Base-by-base conservation (phyloP, 768 basidiomycete species). In the Mycena filopes region DNA sequence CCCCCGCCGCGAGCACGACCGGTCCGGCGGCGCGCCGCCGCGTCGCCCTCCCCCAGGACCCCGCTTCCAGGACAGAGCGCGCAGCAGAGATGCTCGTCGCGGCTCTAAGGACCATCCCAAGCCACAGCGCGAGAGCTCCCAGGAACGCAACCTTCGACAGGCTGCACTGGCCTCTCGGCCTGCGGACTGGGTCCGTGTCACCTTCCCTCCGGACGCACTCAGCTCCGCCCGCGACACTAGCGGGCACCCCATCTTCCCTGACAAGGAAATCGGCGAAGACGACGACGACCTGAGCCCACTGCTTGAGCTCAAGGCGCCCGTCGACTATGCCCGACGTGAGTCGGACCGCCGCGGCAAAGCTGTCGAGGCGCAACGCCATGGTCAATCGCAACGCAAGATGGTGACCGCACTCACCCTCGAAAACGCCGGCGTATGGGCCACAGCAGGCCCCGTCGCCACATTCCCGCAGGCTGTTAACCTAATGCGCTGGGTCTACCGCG, bases 401-500 rank as follows among this genome's bases (percentile, higher is more conserved):
- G n/a, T n/a, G 16, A n/a, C 15, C 41, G 18, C 15, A 6, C 6
- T 4, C 7, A 18, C 41, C 16, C 41, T 42, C 16, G 15, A 7
- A 42, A 7, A n/a, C 16, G 5, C 15, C 11, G 41, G 41, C 6
- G 6, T 42, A 5, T 42, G 41, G 41, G 18, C 41, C 11, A 16
- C 41, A 13, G 41, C 41, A n/a, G 41, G 15, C 9, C 41, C 6
- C 6, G 18, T 42, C 41, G 5, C 6, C 16, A 42, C 41, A n/a
- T 20, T 11, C 41, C 16, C 15, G 41, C 41, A 45, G 12, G 43
- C 43, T 4, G 20, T 21, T 3, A 45, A 45, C n/a, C 5, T 45
- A 4, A 21, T 45, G 2, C 43, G 43, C 20, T 45, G 43, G 43
- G n/a, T 45, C 69, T 5, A 79, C 70, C 48, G 28, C 10, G 26